These are phyloP conservation scores for Malus asiatica DNA, from an alignment of 306 rosid species.

Conservation along the genomic window DNA sequence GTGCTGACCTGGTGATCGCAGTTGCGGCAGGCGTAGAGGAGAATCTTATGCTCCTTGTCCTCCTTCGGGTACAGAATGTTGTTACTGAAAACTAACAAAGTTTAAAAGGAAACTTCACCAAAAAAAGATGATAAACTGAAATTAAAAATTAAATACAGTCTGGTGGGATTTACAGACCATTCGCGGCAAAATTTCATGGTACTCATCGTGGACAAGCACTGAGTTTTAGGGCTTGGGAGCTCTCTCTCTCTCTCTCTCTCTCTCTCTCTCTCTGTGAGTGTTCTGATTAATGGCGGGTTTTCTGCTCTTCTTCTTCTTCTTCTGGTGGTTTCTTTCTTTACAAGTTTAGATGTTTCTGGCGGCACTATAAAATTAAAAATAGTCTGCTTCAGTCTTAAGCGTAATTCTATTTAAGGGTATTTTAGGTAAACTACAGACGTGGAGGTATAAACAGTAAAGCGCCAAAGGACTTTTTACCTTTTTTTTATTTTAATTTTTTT, in stretches of 20 bases:
- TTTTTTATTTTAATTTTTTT: too few relatives aligned
- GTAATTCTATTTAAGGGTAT: neutral
- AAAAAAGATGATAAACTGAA: neutral
- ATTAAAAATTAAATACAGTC: neutral
- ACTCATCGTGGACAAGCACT: conserved; percentile 54
- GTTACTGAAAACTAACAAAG: conserved; percentile 45
- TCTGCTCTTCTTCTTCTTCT: neutral
- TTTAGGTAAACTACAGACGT: neutral
- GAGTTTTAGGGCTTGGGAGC: neutral
- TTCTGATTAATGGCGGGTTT: neutral
- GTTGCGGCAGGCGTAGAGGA: conserved; percentile 92
- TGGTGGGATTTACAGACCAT: conserved; percentile 40
- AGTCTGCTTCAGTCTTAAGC: neutral
- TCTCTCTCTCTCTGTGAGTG: neutral
- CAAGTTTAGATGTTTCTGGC: neutral
- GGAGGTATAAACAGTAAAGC: too few relatives aligned
- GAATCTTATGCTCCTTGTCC: conserved; percentile 67
- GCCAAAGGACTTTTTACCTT: too few relatives aligned
- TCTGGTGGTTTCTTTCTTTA: neutral
- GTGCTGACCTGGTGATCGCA: conserved; percentile 82
- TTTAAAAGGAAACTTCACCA: neutral
- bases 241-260: too few relatives aligned
- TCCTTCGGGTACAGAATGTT: conserved; percentile 94
- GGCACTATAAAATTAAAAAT: neutral
- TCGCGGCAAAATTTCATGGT: conserved; percentile 98